These are phyloP conservation scores for Dorcoceras hygrometricum DNA, from an alignment of 257 asterid species.

Conservation along the genomic window DNA sequence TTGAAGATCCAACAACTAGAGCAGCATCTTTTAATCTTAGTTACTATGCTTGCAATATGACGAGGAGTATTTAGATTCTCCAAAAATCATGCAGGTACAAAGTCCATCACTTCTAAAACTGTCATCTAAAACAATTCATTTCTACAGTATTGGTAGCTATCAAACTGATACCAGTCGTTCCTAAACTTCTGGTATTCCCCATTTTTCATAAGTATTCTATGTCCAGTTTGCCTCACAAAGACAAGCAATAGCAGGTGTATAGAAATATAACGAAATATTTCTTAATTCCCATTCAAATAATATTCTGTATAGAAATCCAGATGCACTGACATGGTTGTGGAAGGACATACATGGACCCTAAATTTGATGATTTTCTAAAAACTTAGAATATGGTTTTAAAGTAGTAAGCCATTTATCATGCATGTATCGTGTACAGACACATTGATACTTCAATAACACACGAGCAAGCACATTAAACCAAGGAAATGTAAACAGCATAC, in stretches of 20 bases:
- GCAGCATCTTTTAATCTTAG: slow-evolving; percentile 1
- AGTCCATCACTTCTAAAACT: not conserved
- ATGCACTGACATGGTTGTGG: too few relatives aligned
- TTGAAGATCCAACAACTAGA: slow-evolving; percentile 15
- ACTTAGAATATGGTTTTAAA: not conserved
- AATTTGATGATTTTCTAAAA: not conserved
- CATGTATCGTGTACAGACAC: not conserved
- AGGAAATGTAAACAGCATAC: not conserved
- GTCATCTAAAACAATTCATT: not conserved
- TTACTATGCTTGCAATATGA: slow-evolving; percentile 1
- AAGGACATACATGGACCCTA: not conserved
- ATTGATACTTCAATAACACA: not conserved
- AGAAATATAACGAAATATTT: too few relatives aligned
- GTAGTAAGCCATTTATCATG: not conserved
- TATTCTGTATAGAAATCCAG: not conserved
- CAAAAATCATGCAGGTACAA: not conserved
- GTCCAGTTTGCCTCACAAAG: not conserved
- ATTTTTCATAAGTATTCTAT: not conserved
- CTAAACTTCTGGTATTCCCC: not conserved
- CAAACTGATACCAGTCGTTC: not conserved
- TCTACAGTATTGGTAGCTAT: not conserved
- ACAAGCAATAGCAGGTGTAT: not conserved
- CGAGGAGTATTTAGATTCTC: not conserved
- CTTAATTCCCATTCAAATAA: too few relatives aligned
- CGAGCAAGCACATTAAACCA: not conserved